Evolutionary conservation across 371 early-diverging fungal genomes (phyloP), one percentile per base, ranked within the genome.

Genomic region (Rhizopus stolonifer): DNA sequence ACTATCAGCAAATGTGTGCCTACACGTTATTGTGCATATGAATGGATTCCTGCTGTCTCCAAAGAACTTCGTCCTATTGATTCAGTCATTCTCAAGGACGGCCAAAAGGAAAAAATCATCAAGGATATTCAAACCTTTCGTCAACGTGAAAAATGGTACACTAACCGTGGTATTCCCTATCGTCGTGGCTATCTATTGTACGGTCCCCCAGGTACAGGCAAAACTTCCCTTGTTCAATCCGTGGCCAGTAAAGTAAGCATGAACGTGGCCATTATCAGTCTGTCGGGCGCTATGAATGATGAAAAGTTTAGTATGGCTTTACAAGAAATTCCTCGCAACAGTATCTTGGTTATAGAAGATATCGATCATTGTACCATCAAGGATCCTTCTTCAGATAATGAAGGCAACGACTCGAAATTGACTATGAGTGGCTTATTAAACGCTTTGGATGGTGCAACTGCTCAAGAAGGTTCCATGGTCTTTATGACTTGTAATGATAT

Each of bases 401-500:
- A 52, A 15, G 38, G 22, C 0, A 40, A 33, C 47, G 82, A 74
- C 40, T 83, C 89, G 1, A 85, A 84, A 67, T 82, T 96, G 9
- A 94, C 97, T 0, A 91, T 96, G 69, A 79, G 86, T 40, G 96
- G 96, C 2, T 80, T 98, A 13, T 80, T 98, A 26, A 96, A 96
- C 68, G 96, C 95, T 0, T 72, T 98, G 31, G 98, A 98, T 67
- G 98, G 98, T 17, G 93, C 96, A 26, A 85, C 87, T 4, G 87
- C 92, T 15, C 83, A 90, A 51, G 94, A 95, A 61, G 96, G 94
- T 32, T 79, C 93, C 15, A 79, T 93, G 49, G 80, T 93, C 4
- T 86, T 93, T 64, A 95, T 97, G 96, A 96, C 96, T 1, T 96
- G 95, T n/a, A 97, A 96, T 67, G 93, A 95, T 61, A 67, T 95